phyloP scores from a whole-genome alignment of 2,329 filamentous ascomycete genomes.

The Mollisia scopiformis region DNA sequence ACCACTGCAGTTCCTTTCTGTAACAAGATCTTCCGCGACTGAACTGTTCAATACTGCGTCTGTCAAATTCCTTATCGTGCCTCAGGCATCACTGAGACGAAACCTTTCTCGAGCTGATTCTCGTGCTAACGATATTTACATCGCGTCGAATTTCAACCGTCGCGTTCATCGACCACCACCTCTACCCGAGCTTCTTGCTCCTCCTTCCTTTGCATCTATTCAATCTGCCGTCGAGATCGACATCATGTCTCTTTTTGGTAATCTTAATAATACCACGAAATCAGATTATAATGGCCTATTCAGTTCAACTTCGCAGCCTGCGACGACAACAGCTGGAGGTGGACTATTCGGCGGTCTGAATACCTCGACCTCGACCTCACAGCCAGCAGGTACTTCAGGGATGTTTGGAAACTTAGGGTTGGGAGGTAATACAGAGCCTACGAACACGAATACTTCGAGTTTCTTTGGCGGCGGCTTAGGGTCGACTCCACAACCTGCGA shows the following conservation, averaged over 20 bases:
- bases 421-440: background rate
- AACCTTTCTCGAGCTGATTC: background rate
- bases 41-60: too few relatives aligned
- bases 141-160: background rate
- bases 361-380: background rate
- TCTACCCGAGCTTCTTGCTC: background rate
- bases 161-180: background rate
- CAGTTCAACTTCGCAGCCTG: slow-evolving; percentile 9
- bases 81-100: too few relatives aligned
- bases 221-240: background rate
- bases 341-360: background rate
- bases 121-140: background rate
- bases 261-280: slow-evolving; percentile 12
- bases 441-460: background rate
- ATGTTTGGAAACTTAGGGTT: background rate
- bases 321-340: slow-evolving; percentile 7
- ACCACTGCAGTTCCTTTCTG: too few relatives aligned
- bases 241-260: slow-evolving; percentile 25
- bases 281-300: slow-evolving; percentile 11
- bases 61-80: too few relatives aligned
- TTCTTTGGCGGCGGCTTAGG: slow-evolving; percentile 6
- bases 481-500: slow-evolving; percentile 9
- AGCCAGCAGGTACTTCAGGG: background rate
- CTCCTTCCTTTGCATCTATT: background rate
- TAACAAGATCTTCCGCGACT: too few relatives aligned